Evolutionary conservation across 169 alveolate genomes (phyloP).

Genomic region (Sarcocystis neurona): DNA sequence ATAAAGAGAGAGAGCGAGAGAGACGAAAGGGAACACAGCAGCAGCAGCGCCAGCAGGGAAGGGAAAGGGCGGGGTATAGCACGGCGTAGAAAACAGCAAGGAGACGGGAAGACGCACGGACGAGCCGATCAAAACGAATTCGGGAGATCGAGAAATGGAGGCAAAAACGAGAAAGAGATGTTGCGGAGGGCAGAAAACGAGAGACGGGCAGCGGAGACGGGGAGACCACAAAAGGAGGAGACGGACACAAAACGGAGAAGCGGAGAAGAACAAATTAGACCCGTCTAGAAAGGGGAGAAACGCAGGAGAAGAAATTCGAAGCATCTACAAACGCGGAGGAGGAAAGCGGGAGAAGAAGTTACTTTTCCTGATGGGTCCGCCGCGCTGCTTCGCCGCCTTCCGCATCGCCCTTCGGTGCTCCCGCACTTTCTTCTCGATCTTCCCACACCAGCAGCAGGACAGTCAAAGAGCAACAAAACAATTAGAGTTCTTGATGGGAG

Average conservation of each 20-base stretch:
- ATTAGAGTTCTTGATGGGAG: not conserved
- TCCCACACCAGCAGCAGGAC: constrained; percentile 60
- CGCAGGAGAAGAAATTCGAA: not conserved
- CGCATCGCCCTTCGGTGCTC: constrained; percentile 81
- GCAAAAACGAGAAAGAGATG: too few species aligned
- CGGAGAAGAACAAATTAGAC: too few species aligned
- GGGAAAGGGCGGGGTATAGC: not conserved
- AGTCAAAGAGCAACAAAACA: not conserved
- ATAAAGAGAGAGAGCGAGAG: too few species aligned
- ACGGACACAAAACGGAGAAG: not conserved
- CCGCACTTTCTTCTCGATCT: constrained; percentile 83
- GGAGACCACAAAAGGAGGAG: not conserved
- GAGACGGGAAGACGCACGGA: too few species aligned
- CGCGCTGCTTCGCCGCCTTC: constrained; percentile 80
- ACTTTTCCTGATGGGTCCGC: constrained; percentile 59
- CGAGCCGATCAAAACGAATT: too few species aligned
- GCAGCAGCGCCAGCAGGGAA: not conserved
- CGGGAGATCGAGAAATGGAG: too few species aligned
- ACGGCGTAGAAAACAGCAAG: too few species aligned
- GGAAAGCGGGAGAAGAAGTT: not conserved
- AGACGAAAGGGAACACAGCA: not conserved
- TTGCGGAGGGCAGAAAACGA: not conserved
- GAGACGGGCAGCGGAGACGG: not conserved
- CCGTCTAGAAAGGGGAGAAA: too few species aligned
- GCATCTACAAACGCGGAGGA: not conserved